phyloP scores from a whole-genome alignment of 768 basidiomycete species.

The Amanita pallidorosea region DNA sequence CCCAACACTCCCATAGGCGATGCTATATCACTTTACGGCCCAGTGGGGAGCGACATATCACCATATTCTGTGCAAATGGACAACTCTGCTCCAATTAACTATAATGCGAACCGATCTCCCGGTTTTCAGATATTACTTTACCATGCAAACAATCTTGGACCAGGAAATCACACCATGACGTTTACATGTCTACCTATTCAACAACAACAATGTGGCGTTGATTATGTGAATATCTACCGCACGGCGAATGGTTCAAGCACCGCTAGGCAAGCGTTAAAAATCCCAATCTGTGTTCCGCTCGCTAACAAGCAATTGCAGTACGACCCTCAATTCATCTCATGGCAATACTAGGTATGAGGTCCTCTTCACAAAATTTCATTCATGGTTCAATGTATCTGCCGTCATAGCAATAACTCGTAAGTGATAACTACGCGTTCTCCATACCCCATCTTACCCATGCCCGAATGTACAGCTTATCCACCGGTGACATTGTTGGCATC shows the following conservation, averaged over 20 bases:
- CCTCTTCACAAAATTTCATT: too few species aligned
- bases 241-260: not conserved
- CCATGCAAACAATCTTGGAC: conserved; percentile 5
- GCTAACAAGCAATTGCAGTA: not conserved
- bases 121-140: conserved; percentile 1
- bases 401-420: not conserved
- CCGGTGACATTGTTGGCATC: conserved; percentile 4
- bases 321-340: too few species aligned
- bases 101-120: not conserved
- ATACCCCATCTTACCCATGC: not conserved
- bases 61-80: conserved; percentile 1
- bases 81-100: not conserved
- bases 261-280: not conserved
- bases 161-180: conserved; percentile 3
- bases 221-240: conserved; percentile 4
- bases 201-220: not conserved
- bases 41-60: not conserved
- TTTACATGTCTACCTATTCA: not conserved
- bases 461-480: not conserved
- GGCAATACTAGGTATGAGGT: too few species aligned
- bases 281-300: not conserved
- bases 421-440: not conserved
- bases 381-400: not conserved
- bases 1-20: not conserved
- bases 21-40: conserved; percentile 4